phyloP scores from a whole-genome alignment of 352 stramenopile species.

The Globisporangium camurandrum region DNA sequence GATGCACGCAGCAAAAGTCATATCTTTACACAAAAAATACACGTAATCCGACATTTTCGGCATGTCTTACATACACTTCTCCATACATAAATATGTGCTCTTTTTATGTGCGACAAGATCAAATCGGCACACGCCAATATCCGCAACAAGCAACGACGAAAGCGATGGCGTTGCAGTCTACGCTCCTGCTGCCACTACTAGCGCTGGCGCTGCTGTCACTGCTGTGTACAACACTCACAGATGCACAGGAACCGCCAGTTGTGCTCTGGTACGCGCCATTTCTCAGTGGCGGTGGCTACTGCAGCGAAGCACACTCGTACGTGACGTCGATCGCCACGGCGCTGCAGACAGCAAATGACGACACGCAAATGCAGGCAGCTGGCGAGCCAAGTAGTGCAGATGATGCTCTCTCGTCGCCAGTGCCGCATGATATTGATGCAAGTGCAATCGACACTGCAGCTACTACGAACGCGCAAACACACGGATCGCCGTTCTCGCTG shows the following conservation, averaged over 20 bases:
- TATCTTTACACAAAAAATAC: too few relatives aligned
- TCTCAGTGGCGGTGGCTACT: slow-evolving; percentile 89
- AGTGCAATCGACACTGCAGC: not conserved
- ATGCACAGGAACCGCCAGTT: slow-evolving; percentile 13
- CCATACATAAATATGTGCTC: too few relatives aligned
- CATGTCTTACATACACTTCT: too few relatives aligned
- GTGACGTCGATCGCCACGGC: slow-evolving; percentile 54
- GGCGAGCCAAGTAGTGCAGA: not conserved
- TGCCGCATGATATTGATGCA: not conserved
- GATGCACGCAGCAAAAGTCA: too few relatives aligned
- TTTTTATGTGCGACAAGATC: not conserved
- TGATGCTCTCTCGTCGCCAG: not conserved
- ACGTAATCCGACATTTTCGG: too few relatives aligned
- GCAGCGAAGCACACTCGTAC: slow-evolving; percentile 87
- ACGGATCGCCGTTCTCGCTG: slow-evolving; percentile 32
- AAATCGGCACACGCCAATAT: not conserved
- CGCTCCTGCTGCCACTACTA: not conserved
- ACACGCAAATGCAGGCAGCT: not conserved
- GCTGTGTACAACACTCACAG: not conserved
- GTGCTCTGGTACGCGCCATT: slow-evolving; percentile 89
- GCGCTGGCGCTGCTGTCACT: not conserved
- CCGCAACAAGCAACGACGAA: not conserved
- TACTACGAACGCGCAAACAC: not conserved
- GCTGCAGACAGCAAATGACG: slow-evolving; percentile 5
- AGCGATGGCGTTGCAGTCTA: not conserved